Evolutionary conservation across 768 basidiomycete genomes (phyloP).

Genomic region (Trametes elegans): DNA sequence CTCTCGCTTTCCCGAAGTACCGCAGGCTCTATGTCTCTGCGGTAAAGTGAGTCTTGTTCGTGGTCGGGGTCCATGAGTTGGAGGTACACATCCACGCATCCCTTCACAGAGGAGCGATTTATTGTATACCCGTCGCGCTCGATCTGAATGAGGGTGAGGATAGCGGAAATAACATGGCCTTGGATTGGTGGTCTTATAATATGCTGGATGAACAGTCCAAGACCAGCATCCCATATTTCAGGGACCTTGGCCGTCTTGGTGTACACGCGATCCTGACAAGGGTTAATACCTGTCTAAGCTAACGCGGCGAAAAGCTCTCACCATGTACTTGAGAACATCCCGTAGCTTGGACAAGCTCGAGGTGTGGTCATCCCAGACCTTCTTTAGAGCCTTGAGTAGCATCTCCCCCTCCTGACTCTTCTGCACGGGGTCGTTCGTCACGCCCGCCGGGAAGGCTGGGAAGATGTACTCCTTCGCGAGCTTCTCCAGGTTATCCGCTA

Average conservation of each 20-base stretch:
- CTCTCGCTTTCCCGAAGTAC: constrained; percentile 72
- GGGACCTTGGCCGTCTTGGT: constrained; percentile 73
- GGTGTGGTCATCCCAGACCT: constrained; percentile 93
- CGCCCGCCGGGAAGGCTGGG: constrained; percentile 79
- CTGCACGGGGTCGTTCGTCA: constrained; percentile 64
- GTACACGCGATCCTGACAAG: constrained; percentile 83
- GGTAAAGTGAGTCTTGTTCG: constrained; percentile 61
- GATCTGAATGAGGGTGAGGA: constrained; percentile 82
- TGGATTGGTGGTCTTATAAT: constrained; percentile 83
- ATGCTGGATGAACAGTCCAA: constrained; percentile 76
- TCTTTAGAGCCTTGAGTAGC: constrained; percentile 76
- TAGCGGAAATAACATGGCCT: constrained; percentile 75
- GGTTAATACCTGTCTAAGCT: constrained; percentile 4
- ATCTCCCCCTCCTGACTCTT: constrained; percentile 81
- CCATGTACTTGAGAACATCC: constrained; percentile 96
- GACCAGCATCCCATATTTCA: constrained; percentile 77
- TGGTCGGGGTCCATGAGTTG: constrained; percentile 54
- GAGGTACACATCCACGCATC: constrained; percentile 82
- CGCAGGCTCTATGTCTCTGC: constrained; percentile 77
- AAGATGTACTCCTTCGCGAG: constrained; percentile 75
- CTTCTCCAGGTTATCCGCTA: constrained; percentile 78
- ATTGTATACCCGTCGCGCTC: constrained; percentile 92
- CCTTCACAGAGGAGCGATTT: constrained; percentile 87
- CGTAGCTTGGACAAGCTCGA: constrained; percentile 85
- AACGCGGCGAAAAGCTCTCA: constrained; percentile 30